Evolutionary conservation across 768 basidiomycete species (phyloP).

Genomic region (Auriscalpium vulgare): DNA sequence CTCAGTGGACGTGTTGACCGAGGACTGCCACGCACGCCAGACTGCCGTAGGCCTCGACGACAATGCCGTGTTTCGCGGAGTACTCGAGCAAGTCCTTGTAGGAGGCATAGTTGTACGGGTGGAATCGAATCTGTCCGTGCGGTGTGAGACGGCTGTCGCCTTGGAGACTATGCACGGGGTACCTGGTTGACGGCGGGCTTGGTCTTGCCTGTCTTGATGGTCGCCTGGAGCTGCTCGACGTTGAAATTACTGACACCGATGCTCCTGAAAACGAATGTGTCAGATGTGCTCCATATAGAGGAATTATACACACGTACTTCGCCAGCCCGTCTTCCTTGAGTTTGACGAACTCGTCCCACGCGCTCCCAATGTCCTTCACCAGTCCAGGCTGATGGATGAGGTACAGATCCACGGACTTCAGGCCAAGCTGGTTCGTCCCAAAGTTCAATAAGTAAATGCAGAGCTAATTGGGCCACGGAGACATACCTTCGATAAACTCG

Average conservation of each 20-base stretch:
- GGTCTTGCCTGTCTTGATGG: constrained; percentile 37
- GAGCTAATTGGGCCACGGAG: background rate
- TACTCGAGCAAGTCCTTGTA: constrained; percentile 42
- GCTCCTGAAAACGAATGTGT: constrained; percentile 28
- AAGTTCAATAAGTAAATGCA: background rate
- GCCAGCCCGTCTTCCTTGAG: constrained; percentile 30
- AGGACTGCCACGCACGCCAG: constrained; percentile 28
- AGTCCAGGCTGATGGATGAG: constrained; percentile 42
- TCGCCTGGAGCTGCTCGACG: constrained; percentile 35
- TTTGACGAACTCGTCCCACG: constrained; percentile 46
- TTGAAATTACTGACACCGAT: constrained; percentile 59
- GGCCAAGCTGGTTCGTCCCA: constrained; percentile 34
- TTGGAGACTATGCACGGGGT: background rate
- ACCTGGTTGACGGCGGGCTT: constrained; percentile 60
- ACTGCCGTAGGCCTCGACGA: constrained; percentile 51
- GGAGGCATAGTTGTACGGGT: constrained; percentile 57
- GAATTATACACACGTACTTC: constrained; percentile 3
- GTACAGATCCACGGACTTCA: constrained; percentile 52
- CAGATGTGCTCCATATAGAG: background rate
- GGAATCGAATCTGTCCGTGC: constrained; percentile 42
- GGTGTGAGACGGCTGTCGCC: background rate
- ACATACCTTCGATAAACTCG: constrained; percentile 37
- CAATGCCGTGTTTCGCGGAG: constrained; percentile 42
- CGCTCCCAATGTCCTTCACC: constrained; percentile 27
- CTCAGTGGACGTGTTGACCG: constrained; percentile 16